Conservation (phyloP, 306 rosid species). For the Myrica gale region DNA sequence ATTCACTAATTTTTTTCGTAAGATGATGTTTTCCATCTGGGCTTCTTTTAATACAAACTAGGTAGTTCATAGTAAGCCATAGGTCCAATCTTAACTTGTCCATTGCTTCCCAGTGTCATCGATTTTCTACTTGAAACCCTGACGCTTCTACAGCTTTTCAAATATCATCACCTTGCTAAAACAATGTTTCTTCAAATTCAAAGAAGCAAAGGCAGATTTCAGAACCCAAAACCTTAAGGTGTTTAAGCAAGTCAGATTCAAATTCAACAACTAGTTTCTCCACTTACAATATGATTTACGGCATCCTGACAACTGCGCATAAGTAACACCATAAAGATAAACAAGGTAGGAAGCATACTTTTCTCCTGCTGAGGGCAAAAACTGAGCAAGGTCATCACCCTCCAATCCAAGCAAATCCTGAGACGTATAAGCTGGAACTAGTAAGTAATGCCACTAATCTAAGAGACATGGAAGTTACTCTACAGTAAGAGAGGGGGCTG, state of each 20-base stretch:
- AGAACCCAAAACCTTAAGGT: not conserved
- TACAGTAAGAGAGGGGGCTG: slow-evolving; percentile 17
- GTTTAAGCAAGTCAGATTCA: not conserved
- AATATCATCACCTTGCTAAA: not conserved
- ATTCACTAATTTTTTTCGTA: no score
- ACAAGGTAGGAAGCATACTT: slow-evolving; percentile 48
- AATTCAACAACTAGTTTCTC: slow-evolving; percentile 4
- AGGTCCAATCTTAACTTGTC: not conserved
- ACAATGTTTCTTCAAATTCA: not conserved
- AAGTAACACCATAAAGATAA: slow-evolving; percentile 5
- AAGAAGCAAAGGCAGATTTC: slow-evolving; percentile 2
- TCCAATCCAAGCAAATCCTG: slow-evolving; percentile 81
- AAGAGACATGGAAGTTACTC: slow-evolving; percentile 14
- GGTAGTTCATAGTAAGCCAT: no score
- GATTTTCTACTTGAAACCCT: not conserved
- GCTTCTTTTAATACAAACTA: no score
- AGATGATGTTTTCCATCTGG: no score
- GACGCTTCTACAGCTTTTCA: not conserved
- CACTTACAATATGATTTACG: slow-evolving; percentile 19
- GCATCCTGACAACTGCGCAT: slow-evolving; percentile 16
- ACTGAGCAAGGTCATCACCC: slow-evolving; percentile 65
- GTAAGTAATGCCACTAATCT: slow-evolving; percentile 19
- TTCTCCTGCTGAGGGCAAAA: slow-evolving; percentile 59
- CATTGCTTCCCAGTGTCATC: not conserved
- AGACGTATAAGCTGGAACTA: slow-evolving; percentile 18